Base-by-base conservation (phyloP, 2,329 filamentous ascomycete genomes). In the Xylaria sp. region DNA sequence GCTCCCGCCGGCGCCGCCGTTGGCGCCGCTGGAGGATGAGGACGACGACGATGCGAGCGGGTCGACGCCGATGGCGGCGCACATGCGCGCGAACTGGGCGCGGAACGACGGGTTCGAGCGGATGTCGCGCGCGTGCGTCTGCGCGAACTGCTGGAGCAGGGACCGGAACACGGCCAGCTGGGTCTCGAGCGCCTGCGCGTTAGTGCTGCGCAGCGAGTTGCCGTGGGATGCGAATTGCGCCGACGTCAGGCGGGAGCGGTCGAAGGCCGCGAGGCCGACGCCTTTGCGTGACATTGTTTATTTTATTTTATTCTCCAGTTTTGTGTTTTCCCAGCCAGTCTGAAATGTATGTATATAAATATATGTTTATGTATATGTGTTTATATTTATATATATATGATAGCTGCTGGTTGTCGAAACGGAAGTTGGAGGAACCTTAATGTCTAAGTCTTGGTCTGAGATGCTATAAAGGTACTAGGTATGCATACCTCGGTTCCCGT, bases 51-150 rank as follows among this genome's bases (percentile, higher is more conserved):
- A 89, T n/a, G 94, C 93, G 19, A 99, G 85, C 1, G 96, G 97
- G 79, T 99, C 96, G 12, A 99, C 94, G 57, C 96, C 96, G 73
- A 99, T 98, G 70, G 94, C 94, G 76, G 94, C 90, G 82, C 96
- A 99, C 96, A 99, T 99, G 79, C 95, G 93, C 2, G 96, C 95
- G 78, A 99, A 99, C 81, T 99, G 95, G 39, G 95, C 94, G 69
- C 96, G 93, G 81, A 99, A 99, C 8, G 89, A 91, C 5, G 96
- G 96, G 79, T 98, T 94, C 2, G 94, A 97, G 71, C 95, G 94
- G 68, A 99, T 99, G 76, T 97, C 96, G 78, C 94, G 94, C 74
- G 92, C 93, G 85, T 99, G 96, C 58, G 95, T 97, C 77, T 95
- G 88, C 53, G 94, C 93, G 81, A 99, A 99, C 81, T 97, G 94